These are phyloP conservation scores for Orychophragmus violaceus DNA, from an alignment of 345 rosid species.

Conservation along the genomic window DNA sequence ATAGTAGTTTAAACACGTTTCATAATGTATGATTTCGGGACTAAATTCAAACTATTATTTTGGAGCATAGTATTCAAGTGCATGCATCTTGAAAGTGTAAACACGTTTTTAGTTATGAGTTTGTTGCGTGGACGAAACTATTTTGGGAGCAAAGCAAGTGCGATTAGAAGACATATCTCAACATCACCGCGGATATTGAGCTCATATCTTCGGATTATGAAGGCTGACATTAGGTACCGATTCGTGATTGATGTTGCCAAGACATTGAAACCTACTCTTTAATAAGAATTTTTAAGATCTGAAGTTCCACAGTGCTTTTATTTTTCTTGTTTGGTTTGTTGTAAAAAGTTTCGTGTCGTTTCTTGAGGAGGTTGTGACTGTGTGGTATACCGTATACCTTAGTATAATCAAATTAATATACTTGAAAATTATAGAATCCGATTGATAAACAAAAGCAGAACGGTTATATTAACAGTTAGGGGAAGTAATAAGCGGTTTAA, in stretches of 20 bases:
- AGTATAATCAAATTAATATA: too few relatives aligned
- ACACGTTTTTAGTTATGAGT: neutral
- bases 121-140: slow-evolving; percentile 10
- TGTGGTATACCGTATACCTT: too few relatives aligned
- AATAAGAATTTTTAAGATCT: neutral
- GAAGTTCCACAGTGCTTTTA: neutral
- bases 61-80: neutral
- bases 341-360: neutral
- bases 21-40: neutral
- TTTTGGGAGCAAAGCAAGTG: neutral
- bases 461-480: too few relatives aligned
- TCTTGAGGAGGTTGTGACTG: too few relatives aligned
- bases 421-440: too few relatives aligned
- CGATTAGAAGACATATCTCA: neutral
- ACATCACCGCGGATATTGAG: slow-evolving; percentile 42
- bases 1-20: neutral
- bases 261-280: slow-evolving; percentile 27
- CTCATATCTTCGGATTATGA: slow-evolving; percentile 33
- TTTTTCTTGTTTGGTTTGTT: neutral
- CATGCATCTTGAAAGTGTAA: neutral
- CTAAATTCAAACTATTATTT: neutral
- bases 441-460: too few relatives aligned
- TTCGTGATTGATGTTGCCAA: slow-evolving; percentile 53
- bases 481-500: too few relatives aligned
- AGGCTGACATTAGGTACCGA: slow-evolving; percentile 44